Evolutionary conservation across 495 filamentous ascomycete species (phyloP), one percentile per base, ranked within the genome.

Genomic region (Melanomma pulvis-pyrius): DNA sequence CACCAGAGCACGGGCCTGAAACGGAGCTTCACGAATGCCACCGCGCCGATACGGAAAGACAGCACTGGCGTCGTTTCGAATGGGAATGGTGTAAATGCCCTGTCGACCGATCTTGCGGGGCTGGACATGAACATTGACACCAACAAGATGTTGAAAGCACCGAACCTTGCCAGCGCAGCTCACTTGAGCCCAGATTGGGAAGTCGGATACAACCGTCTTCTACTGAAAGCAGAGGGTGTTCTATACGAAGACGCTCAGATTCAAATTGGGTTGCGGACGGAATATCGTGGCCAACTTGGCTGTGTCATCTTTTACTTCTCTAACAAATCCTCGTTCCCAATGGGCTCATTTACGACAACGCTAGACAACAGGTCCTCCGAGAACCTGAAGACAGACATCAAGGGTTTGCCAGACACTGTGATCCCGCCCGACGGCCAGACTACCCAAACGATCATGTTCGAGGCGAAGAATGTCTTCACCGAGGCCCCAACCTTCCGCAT

Each of bases 161-260:
- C 89, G 2, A 98, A 98, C 74, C 83, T 98, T 56, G 96, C 96
- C 51, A 93, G 90, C 65, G 89, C 93, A 2, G 91, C 92, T 5
- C 94, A 98, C 79, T 80, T 98, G 47, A 93, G 90, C 39, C 94
- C 96, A 4, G 91, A 94, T 47, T 98, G 96, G 96, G 90, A 97
- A 62, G 78, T 87, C 68, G 96, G 96, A 19, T 99, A 92, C 80
- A 91, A 92, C 73, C 84, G 87, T 51, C 82, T 98, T 2, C 85
- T 96, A 50, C 86, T 96, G 67, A 80, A 82, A 17, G 76, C 87
- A 0, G 92, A 97, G 75, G 96, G 94, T 36, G 83, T 98, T 11
- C 84, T 99, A 1, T 98, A 96, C 73, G 92, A 98, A 77, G 96
- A 99, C 73, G 87, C 85, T 0, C 96, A 99, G 77, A 86, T 99